Evolutionary conservation across 768 basidiomycete genomes (phyloP), one percentile per base, ranked within the genome.

Genomic region (Mycena polygramma): DNA sequence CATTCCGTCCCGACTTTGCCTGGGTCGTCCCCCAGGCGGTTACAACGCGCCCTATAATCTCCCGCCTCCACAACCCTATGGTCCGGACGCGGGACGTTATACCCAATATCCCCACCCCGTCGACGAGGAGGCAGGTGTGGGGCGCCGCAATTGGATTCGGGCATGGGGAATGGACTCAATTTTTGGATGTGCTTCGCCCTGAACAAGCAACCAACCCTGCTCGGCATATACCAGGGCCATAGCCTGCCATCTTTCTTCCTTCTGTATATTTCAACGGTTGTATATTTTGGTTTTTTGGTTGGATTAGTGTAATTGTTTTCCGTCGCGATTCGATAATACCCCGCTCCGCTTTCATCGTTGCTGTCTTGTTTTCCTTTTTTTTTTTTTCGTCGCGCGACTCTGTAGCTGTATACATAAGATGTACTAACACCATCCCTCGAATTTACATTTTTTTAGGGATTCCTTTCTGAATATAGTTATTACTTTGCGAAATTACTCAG

Each of bases 61-160:
- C 24, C 66, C 71, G 43, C 67, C 75, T 26, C 75, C 74, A 39
- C 78, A 81, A 35, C 64, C 83, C 24, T 87, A 86, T 75, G 70
- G 76, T 73, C 71, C 76, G 17, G 84, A 85, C 71, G 69, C 78
- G 9, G 54, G 78, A 19, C 80, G 86, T 53, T 88, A 88, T 72
- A 64, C 79, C 19, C 80, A 82, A 53, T 86, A 87, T 72, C 79
- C 85, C 41, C 86, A 89, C 64, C 85, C 88, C 35, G 85, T 88
- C 53, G 91, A 91, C 68, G 90, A 92, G 71, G 81, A 85, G 45
- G 83, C 83, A n/a, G 39, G 90, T 93, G 84, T 94, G 93, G 92
- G 92, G 92, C 51, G 86, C 92, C 19, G 87, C 90, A 45, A 86
- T 90, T 58, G 91, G 91, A 20, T 92, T 94, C 76, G 92, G 89